phyloP scores from a whole-genome alignment of 495 filamentous ascomycete species.

The Aspergillus homomorphus region DNA sequence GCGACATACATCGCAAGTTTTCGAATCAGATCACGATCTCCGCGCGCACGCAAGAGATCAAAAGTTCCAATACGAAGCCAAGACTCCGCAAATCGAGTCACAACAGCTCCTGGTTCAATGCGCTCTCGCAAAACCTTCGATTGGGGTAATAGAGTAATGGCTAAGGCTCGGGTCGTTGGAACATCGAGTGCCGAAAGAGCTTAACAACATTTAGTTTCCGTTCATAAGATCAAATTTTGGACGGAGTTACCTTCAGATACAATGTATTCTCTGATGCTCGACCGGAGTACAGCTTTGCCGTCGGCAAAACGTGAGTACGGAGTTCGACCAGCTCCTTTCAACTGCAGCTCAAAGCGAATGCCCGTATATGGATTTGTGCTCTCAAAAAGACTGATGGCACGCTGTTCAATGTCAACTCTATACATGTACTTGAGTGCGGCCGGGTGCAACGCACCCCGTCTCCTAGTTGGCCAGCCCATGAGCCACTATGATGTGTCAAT shows the following conservation, averaged over 20 bases:
- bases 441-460: slow-evolving; percentile 57
- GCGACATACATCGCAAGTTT: slow-evolving; percentile 75
- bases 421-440: neutral
- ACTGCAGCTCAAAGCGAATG: slow-evolving; percentile 79
- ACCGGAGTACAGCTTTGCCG: slow-evolving; percentile 87
- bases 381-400: slow-evolving; percentile 93
- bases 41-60: slow-evolving; percentile 76
- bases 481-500: slow-evolving; percentile 48
- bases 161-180: slow-evolving; percentile 81
- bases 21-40: slow-evolving; percentile 71
- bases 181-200: slow-evolving; percentile 77
- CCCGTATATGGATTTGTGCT: slow-evolving; percentile 71
- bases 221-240: neutral
- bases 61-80: slow-evolving; percentile 97
- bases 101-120: slow-evolving; percentile 90
- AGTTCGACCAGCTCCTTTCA: slow-evolving; percentile 90
- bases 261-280: slow-evolving; percentile 88
- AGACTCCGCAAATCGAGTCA: slow-evolving; percentile 81
- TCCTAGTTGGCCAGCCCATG: slow-evolving; percentile 94
- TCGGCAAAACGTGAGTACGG: slow-evolving; percentile 98
- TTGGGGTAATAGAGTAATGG: slow-evolving; percentile 72
- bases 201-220: slow-evolving; percentile 16
- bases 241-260: slow-evolving; percentile 67
- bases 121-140: slow-evolving; percentile 72
- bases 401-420: slow-evolving; percentile 25